phyloP scores from a whole-genome alignment of 257 asterid genomes.

The Verbascum thapsus region DNA sequence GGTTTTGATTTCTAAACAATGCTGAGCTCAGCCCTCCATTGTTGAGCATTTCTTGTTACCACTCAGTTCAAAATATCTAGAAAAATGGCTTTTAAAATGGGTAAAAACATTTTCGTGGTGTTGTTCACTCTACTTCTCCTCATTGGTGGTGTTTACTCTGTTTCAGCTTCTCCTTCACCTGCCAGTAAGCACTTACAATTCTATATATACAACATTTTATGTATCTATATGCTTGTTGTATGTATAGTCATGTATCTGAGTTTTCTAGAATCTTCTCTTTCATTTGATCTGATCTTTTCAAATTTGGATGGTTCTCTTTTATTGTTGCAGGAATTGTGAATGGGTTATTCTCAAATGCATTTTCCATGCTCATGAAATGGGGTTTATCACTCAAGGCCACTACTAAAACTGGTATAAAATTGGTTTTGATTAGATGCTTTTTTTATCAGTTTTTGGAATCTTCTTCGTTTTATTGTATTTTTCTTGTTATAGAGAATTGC shows the following conservation, averaged over 20 bases:
- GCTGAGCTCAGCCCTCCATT: slow-evolving; percentile 38
- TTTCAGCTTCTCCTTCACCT: slow-evolving; percentile 68
- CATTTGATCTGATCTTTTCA: slow-evolving; percentile 40
- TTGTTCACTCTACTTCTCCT: slow-evolving; percentile 58
- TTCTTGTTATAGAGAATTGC: too few species aligned
- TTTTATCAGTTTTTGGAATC: slow-evolving; percentile 1
- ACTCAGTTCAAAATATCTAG: slow-evolving; percentile 7
- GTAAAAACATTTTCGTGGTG: slow-evolving; percentile 38
- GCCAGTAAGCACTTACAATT: slow-evolving; percentile 60
- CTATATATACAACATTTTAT: background rate
- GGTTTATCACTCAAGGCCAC: slow-evolving; percentile 66
- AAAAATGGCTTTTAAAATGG: slow-evolving; percentile 42
- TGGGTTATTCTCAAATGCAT: slow-evolving; percentile 74
- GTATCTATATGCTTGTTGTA: slow-evolving; percentile 27
- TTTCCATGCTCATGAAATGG: slow-evolving; percentile 80
- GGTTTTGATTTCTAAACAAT: slow-evolving; percentile 43
- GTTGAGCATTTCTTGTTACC: slow-evolving; percentile 23
- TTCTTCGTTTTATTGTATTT: background rate
- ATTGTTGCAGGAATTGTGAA: slow-evolving; percentile 64
- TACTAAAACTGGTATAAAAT: slow-evolving; percentile 64
- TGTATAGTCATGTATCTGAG: slow-evolving; percentile 24
- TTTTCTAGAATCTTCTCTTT: slow-evolving; percentile 28
- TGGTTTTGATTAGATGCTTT: slow-evolving; percentile 33
- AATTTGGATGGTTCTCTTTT: background rate
- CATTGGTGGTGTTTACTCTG: slow-evolving; percentile 44